Evolutionary conservation across 805 yeast genomes (phyloP).

Genomic region (Kazachstania africana): DNA sequence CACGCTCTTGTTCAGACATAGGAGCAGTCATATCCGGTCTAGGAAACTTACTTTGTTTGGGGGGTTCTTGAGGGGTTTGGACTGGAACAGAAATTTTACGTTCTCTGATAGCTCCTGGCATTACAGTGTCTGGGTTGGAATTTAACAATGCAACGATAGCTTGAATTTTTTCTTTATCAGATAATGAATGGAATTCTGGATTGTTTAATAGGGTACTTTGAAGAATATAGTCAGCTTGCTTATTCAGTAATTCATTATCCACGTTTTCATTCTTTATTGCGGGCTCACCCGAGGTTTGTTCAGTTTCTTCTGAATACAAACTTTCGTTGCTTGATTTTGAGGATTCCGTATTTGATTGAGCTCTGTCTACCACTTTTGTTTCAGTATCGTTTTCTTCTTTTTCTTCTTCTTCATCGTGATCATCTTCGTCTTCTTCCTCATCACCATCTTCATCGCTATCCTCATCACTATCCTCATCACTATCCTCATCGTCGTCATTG

Average conservation of each 20-base stretch:
- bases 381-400: conserved; percentile 4
- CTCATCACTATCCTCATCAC: neutral
- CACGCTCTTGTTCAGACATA: conserved; percentile 42
- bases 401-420: conserved; percentile 4
- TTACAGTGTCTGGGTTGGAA: conserved; percentile 28
- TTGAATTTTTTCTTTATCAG: conserved; percentile 25
- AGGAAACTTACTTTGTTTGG: conserved; percentile 17
- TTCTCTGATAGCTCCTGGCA: conserved; percentile 13
- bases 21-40: conserved; percentile 51
- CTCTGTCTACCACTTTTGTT: neutral
- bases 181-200: conserved; percentile 28
- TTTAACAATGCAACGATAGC: conserved; percentile 20
- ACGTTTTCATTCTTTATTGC: too few species aligned
- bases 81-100: neutral
- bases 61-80: conserved; percentile 20
- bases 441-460: conserved; percentile 4
- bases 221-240: conserved; percentile 21
- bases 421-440: conserved; percentile 9
- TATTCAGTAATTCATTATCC: conserved; percentile 18
- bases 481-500: neutral
- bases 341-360: too few species aligned
- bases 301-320: conserved; percentile 2
- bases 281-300: conserved; percentile 2
- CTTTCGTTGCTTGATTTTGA: too few species aligned
- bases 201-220: conserved; percentile 18